phyloP scores from a whole-genome alignment of 495 filamentous ascomycete species.

The Neurospora tetrasperma region DNA sequence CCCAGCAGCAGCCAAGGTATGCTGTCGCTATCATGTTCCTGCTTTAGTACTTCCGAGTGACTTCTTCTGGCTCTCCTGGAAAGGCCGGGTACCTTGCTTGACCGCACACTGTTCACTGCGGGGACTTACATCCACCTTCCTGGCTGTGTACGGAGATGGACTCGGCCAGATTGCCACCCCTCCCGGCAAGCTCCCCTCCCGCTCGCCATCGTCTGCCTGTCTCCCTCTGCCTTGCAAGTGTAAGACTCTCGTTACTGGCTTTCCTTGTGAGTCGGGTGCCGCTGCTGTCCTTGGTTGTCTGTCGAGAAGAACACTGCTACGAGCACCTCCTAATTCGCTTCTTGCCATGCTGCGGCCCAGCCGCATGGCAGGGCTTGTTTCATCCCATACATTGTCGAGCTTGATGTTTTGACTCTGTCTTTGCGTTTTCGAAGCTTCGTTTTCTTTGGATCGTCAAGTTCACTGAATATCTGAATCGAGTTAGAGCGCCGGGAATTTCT shows the following conservation, averaged over 20 bases:
- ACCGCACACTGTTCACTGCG: conserved; percentile 9
- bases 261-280: conserved; percentile 12
- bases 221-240: conserved; percentile 3
- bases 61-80: conserved; percentile 4
- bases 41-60: conserved; percentile 16
- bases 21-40: conserved; percentile 13
- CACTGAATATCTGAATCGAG: conserved; percentile 29
- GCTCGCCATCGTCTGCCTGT: conserved; percentile 1
- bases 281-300: conserved; percentile 9
- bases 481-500: conserved; percentile 27
- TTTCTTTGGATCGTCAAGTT: conserved; percentile 23
- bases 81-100: conserved; percentile 10
- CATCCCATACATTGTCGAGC: conserved; percentile 31
- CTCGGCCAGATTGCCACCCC: background rate
- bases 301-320: background rate
- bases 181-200: background rate
- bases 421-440: conserved; percentile 32
- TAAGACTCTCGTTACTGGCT: conserved; percentile 7
- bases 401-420: conserved; percentile 36
- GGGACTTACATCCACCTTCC: conserved; percentile 10
- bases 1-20: background rate
- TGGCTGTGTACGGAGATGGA: background rate
- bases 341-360: conserved; percentile 37
- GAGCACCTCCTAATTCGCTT: conserved; percentile 27
- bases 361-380: conserved; percentile 40